A percentile compares a stretch with the other conserved stretches of the same genome.
These are phyloP conservation scores for Toxicodendron radicans DNA, from an alignment of 345 rosid genomes.

Conservation along the genomic window DNA sequence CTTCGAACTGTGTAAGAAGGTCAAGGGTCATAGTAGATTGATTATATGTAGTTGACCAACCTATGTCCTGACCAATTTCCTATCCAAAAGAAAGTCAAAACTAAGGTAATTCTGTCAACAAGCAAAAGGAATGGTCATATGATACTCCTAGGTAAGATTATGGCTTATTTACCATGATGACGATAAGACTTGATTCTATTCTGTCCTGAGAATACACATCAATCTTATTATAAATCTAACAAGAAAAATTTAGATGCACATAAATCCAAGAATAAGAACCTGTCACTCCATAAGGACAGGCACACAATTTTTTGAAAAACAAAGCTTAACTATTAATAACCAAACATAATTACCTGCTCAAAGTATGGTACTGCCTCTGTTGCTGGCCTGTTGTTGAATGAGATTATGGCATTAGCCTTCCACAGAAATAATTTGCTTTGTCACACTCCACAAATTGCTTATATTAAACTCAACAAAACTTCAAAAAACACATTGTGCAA, in stretches of 20 bases:
- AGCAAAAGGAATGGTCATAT: background rate
- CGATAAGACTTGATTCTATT: background rate
- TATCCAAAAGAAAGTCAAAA: background rate
- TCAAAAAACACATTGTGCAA: slow-evolving; percentile 23
- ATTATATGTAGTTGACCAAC: background rate
- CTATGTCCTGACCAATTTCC: background rate
- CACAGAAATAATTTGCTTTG: slow-evolving; percentile 49
- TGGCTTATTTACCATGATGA: background rate
- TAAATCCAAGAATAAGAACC: background rate
- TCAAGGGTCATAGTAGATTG: background rate
- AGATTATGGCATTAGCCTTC: slow-evolving; percentile 90
- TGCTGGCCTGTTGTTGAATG: slow-evolving; percentile 94
- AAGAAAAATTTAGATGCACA: background rate
- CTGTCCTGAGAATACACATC: background rate
- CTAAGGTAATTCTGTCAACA: background rate
- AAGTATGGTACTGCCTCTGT: slow-evolving; percentile 98
- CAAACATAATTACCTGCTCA: slow-evolving; percentile 66
- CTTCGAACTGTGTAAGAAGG: background rate
- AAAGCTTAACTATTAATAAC: background rate
- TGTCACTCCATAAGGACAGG: background rate
- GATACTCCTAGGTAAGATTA: background rate
- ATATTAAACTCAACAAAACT: slow-evolving; percentile 26
- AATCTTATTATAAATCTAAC: background rate
- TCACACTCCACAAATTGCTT: slow-evolving; percentile 41
- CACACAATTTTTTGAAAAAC: background rate